These are phyloP conservation scores for Yarrowia sp. DNA, from an alignment of 805 yeast species.

Conservation along the genomic window DNA sequence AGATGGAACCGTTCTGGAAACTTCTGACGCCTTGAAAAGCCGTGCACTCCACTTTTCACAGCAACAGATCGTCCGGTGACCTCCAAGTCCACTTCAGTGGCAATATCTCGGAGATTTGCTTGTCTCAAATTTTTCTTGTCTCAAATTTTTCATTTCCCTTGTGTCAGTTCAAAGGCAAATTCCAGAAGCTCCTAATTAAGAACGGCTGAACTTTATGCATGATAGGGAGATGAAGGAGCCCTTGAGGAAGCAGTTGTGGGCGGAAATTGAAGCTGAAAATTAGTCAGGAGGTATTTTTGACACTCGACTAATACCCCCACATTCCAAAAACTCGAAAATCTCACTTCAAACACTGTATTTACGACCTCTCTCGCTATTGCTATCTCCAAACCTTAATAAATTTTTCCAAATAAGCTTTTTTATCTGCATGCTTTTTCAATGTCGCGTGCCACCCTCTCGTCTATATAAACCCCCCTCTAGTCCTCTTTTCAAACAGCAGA, in stretches of 20 bases:
- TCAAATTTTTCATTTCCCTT: too few relatives aligned
- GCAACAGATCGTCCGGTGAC: neutral
- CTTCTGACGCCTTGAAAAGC: too few relatives aligned
- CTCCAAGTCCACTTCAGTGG: neutral
- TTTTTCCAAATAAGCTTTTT: slow-evolving; percentile 13
- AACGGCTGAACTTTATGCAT: neutral
- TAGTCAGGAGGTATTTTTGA: neutral
- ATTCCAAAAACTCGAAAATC: too few relatives aligned
- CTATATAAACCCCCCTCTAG: slow-evolving; percentile 5
- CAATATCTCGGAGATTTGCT: neutral
- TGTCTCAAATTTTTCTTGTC: neutral
- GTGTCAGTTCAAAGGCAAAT: neutral
- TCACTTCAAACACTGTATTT: too few relatives aligned
- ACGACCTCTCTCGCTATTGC: too few relatives aligned
- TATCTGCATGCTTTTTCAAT: neutral
- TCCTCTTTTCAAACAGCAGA: neutral
- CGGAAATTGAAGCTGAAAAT: neutral
- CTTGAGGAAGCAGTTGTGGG: neutral
- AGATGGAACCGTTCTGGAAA: too few relatives aligned
- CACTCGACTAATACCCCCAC: too few relatives aligned
- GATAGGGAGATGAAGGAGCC: neutral
- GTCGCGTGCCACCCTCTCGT: slow-evolving; percentile 9
- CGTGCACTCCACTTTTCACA: neutral
- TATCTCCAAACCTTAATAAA: neutral
- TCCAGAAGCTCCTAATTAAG: slow-evolving; percentile 10